Evolutionary conservation across 768 basidiomycete genomes (phyloP), one percentile per base, ranked within the genome.

Genomic region (Lepiota subincarnata): DNA sequence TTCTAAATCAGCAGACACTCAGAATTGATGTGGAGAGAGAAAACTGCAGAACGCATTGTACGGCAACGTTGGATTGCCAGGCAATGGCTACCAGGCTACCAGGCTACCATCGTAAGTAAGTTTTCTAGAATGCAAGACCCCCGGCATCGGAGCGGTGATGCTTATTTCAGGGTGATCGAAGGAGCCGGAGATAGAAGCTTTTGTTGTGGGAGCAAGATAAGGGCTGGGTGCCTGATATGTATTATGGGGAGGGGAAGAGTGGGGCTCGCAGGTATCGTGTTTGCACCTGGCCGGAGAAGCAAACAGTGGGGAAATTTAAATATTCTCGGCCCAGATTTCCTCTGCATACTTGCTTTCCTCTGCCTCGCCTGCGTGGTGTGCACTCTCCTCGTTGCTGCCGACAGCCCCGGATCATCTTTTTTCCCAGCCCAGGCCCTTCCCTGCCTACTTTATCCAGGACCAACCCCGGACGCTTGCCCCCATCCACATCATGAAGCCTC

Each of bases 281-380:
- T 50, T 50, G 48, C 31, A 40, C 48, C 48, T 26, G 48, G 36
- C 16, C 22, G 20, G 42, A 41, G 49, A 22, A 22, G 19, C 50
- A 52, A 52, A 52, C 42, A 52, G 44, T 31, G 31, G 20, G 7
- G 50, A 45, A 52, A 52, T 52, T 52, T 52, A 44, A 52, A 12
- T n/a, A n/a, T n/a, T n/a, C 24, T 24, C 24, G 24, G 5, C 24
- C 24, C 24, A 24, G 24, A 24, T 24, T 24, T 5, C 24, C 24
- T 37, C 8, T 19, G 35, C 50, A n/a, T n/a, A n/a, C n/a, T n/a
- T n/a, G n/a, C n/a, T n/a, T n/a, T 18, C 24, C 40, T 37, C 8
- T 19, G 35, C 50, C 50, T 44, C 50, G 35, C 50, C 50, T 51
- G 31, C 10, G 31, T 51, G 50, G 50, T 51, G 40, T 51, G 40